Conservation (phyloP, 148 eudicot genomes). For the Rhododendron kiyosumense region DNA sequence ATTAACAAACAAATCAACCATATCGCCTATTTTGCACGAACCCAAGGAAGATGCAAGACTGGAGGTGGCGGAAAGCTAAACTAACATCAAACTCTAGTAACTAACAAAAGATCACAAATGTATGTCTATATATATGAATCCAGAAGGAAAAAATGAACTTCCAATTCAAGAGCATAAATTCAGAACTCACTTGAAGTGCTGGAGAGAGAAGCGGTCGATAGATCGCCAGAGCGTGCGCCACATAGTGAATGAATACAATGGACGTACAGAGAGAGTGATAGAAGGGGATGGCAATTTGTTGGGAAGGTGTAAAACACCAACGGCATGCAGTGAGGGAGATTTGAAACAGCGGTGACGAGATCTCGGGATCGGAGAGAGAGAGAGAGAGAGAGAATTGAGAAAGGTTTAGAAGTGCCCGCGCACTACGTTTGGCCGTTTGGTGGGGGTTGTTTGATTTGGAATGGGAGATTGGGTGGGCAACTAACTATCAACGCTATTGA, state of each 20-base stretch:
- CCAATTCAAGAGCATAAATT: not conserved
- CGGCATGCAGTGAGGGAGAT: not conserved
- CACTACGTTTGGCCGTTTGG: not conserved
- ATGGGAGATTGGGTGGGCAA: not conserved
- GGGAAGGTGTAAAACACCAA: not conserved
- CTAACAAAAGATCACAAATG: not conserved
- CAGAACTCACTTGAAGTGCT: conserved; percentile 33
- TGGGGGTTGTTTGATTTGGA: not conserved
- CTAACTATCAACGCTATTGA: not conserved
- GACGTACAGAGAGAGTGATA: not conserved
- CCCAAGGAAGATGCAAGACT: not conserved
- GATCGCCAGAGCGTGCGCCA: conserved; percentile 53
- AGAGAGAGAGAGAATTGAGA: not conserved
- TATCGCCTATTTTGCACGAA: not conserved
- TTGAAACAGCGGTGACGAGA: not conserved
- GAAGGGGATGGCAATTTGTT: not conserved
- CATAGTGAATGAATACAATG: conserved; percentile 16
- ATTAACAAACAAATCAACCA: not conserved
- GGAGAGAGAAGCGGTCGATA: conserved; percentile 52
- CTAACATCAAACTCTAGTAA: not conserved
- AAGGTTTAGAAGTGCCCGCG: not conserved
- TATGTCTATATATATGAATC: not conserved
- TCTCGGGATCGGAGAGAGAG: not conserved
- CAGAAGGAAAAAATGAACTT: not conserved
- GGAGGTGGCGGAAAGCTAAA: not conserved